Evolutionary conservation across 768 basidiomycete species (phyloP).

Genomic region (Tylopilus rubrobrunneus): DNA sequence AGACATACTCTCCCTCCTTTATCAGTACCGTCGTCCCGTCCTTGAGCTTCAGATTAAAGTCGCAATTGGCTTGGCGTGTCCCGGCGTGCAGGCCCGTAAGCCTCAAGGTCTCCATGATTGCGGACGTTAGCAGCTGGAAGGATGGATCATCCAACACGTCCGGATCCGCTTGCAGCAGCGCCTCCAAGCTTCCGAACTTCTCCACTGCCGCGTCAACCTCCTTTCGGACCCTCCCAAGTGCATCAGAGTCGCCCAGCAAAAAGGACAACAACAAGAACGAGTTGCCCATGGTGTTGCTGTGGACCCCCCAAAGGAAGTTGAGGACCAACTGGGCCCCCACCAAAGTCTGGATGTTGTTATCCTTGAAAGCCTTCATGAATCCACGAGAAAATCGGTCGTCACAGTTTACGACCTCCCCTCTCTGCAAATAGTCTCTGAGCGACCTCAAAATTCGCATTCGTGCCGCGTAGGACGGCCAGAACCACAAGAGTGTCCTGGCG

Average conservation of each 20-base stretch:
- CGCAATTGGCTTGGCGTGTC: conserved; percentile 13
- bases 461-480: conserved; percentile 15
- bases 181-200: conserved; percentile 10
- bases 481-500: conserved; percentile 8
- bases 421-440: conserved; percentile 14
- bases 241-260: conserved; percentile 42
- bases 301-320: conserved; percentile 20
- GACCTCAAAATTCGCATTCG: conserved; percentile 6
- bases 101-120: conserved; percentile 26
- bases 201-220: conserved; percentile 38
- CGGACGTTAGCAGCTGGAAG: conserved; percentile 21
- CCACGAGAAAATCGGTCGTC: conserved; percentile 7
- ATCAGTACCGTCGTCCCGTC: conserved; percentile 9
- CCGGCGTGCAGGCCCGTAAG: conserved; percentile 17
- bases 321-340: conserved; percentile 20
- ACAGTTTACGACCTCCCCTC: conserved; percentile 1
- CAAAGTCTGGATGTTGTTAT: conserved; percentile 12
- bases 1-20: conserved; percentile 19
- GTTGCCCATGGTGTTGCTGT: conserved; percentile 22
- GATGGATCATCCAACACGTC: conserved; percentile 15
- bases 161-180: conserved; percentile 9
- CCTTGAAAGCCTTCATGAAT: conserved; percentile 18
- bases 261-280: conserved; percentile 17
- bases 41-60: conserved; percentile 14
- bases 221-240: conserved; percentile 40